Evolutionary conservation across 2,329 filamentous ascomycete species (phyloP).

Genomic region (Xylaria sp.): DNA sequence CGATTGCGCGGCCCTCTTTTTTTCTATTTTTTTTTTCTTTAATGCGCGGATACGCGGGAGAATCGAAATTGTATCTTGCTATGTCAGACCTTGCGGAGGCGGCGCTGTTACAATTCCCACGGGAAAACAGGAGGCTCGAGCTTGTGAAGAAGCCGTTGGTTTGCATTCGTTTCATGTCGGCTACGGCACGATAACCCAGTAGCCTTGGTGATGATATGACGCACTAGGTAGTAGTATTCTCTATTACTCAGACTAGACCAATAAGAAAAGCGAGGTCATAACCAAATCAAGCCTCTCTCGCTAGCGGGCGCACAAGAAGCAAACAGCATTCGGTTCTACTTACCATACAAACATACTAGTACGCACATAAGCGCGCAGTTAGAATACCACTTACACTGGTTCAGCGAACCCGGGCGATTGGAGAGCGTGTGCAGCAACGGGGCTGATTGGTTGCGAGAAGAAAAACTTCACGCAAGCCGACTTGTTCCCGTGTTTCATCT

Average conservation of each 20-base stretch:
- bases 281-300: background rate
- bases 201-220: background rate
- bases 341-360: background rate
- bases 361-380: background rate
- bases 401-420: slow-evolving; percentile 24
- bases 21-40: background rate
- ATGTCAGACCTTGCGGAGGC: background rate
- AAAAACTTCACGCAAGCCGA: slow-evolving; percentile 1
- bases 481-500: slow-evolving; percentile 22
- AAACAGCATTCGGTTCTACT: background rate
- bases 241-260: background rate
- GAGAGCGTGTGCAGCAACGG: slow-evolving; percentile 19
- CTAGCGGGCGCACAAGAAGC: background rate
- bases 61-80: background rate
- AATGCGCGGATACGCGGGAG: background rate
- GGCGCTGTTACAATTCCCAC: background rate
- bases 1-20: background rate
- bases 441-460: slow-evolving; percentile 16
- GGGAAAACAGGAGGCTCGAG: background rate
- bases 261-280: background rate
- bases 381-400: background rate
- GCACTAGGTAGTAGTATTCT: too few relatives aligned
- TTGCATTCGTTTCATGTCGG: background rate
- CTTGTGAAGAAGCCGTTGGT: background rate
- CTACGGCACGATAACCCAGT: background rate